Percentiles rank a stretch among this genome's conserved stretches.
These are phyloP conservation scores for Xylaria bambusicola DNA, from an alignment of 495 filamentous ascomycete species.

Conservation along the genomic window DNA sequence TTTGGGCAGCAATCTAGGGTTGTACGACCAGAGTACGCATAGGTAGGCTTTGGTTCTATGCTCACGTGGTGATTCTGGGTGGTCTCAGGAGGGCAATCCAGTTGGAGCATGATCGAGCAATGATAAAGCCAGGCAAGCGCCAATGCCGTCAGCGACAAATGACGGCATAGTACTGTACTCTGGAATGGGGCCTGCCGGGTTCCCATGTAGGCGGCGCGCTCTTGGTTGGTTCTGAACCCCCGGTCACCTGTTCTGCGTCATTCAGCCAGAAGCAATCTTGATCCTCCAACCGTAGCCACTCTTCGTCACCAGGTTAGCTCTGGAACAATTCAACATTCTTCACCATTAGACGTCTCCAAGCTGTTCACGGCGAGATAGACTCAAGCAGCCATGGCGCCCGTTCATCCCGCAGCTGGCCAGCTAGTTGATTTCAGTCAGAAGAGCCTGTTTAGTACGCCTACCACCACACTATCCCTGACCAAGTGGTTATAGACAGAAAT, in stretches of 20 bases:
- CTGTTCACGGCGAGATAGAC: neutral
- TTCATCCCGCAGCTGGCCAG: conserved; percentile 35
- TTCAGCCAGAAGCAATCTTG: neutral
- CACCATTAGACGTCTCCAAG: neutral
- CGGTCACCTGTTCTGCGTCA: neutral
- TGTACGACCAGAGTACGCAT: no score
- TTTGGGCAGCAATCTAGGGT: no score
- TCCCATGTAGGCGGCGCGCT: neutral
- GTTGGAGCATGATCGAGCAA: no score
- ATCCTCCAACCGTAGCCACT: neutral
- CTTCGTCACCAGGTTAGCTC: neutral
- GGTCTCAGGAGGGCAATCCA: no score
- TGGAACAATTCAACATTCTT: neutral
- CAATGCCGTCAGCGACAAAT: no score
- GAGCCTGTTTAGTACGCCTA: conserved; percentile 61
- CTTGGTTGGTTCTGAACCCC: neutral
- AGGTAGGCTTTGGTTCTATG: no score
- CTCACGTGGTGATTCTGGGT: no score
- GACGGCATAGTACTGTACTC: no score
- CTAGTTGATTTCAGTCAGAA: conserved; percentile 65
- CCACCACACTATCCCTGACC: neutral
- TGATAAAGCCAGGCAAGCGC: no score
- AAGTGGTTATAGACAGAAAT: no score
- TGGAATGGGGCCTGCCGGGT: no score
- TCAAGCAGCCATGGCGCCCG: conserved; percentile 25